A percentile compares a stretch with the other conserved stretches of the same genome.
phyloP scores from a whole-genome alignment of 1,139 yeast species.

The Geotrichum bryndzae region DNA sequence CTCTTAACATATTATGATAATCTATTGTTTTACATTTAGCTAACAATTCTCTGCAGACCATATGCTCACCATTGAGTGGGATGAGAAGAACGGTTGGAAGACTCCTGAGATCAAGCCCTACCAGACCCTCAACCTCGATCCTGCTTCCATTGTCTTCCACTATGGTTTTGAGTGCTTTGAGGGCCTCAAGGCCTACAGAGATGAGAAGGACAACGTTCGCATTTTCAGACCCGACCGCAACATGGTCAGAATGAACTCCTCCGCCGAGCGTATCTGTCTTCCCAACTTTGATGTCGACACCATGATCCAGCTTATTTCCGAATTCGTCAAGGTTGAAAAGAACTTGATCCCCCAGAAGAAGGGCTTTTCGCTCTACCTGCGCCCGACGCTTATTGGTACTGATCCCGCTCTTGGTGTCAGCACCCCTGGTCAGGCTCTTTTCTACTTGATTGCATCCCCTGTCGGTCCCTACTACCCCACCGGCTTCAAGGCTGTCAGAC shows the following conservation, averaged over 20 bases:
- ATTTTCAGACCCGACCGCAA: conserved; percentile 88
- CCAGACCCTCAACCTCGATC: conserved; percentile 69
- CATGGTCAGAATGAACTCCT: conserved; percentile 83
- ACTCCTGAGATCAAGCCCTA: conserved; percentile 82
- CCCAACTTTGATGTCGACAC: conserved; percentile 80
- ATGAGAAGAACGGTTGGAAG: conserved; percentile 71
- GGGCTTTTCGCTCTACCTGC: conserved; percentile 85
- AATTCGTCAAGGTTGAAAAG: conserved; percentile 66
- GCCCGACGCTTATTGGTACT: conserved; percentile 95
- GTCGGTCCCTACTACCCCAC: conserved; percentile 87
- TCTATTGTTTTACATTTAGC: neutral
- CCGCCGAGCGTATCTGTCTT: conserved; percentile 80
- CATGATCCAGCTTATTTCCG: conserved; percentile 64
- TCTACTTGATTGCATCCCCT: conserved; percentile 70
- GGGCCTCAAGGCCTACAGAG: conserved; percentile 89
- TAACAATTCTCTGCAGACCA: conserved; percentile 43
- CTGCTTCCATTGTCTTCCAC: conserved; percentile 85
- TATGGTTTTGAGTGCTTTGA: conserved; percentile 93
- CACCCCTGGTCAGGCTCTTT: conserved; percentile 69
- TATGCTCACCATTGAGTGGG: conserved; percentile 86
- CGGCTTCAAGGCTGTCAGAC: conserved; percentile 87
- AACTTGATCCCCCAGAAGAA: conserved; percentile 73
- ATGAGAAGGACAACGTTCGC: conserved; percentile 58
- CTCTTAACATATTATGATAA: neutral
- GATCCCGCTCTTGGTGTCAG: conserved; percentile 79